phyloP scores from a whole-genome alignment of 192 early-diverging fungal genomes.

The Backusella circina region DNA sequence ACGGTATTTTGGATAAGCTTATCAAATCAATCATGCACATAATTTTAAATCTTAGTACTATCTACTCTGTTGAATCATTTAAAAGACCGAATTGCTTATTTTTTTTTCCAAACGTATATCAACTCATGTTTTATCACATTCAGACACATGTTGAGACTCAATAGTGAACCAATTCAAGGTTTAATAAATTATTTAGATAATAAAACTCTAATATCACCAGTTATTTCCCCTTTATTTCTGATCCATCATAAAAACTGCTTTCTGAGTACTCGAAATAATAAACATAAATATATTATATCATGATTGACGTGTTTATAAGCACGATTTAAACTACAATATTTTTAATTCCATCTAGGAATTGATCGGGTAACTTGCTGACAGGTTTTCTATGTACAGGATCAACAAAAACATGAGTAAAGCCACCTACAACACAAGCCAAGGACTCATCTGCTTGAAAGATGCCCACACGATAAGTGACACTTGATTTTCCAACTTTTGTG shows the following conservation, averaged over 20 bases:
- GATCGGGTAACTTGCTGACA: slow-evolving; percentile 18
- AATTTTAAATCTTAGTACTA: neutral
- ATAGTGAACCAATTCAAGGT: neutral
- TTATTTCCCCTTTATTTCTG: neutral
- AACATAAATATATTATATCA: neutral
- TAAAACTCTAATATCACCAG: neutral
- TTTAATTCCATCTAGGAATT: slow-evolving; percentile 14
- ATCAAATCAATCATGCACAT: neutral
- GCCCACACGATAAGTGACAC: slow-evolving; percentile 50
- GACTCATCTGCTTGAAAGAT: slow-evolving; percentile 44
- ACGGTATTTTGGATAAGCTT: neutral
- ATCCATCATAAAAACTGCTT: neutral
- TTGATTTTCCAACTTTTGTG: slow-evolving; percentile 43
- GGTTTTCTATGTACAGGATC: slow-evolving; percentile 37
- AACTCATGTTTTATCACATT: no score
- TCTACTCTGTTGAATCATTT: neutral
- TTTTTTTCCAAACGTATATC: neutral
- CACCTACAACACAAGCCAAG: slow-evolving; percentile 36
- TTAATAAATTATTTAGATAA: neutral
- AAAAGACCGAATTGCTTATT: neutral
- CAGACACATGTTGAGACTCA: neutral
- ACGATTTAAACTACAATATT: neutral
- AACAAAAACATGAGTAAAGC: slow-evolving; percentile 52
- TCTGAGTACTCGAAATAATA: neutral
- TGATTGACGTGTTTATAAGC: neutral